phyloP scores from a whole-genome alignment of 1,139 yeast species.

The Zygoascus sp. region DNA sequence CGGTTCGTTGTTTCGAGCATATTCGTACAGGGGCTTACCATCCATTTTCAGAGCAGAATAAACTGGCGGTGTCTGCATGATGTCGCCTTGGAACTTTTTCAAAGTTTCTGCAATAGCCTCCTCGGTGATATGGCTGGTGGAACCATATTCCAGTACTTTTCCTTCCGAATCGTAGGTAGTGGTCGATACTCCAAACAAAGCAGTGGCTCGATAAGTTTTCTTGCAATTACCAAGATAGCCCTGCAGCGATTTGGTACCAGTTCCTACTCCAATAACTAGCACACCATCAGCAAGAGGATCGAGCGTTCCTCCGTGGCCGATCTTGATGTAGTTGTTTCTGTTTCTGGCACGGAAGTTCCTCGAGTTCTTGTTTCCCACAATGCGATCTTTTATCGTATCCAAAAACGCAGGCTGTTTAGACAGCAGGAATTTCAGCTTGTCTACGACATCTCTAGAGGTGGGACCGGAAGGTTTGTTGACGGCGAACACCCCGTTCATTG shows the following conservation, averaged over 20 bases:
- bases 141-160: slow-evolving; percentile 57
- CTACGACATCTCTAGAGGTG: slow-evolving; percentile 71
- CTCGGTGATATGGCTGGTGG: slow-evolving; percentile 53
- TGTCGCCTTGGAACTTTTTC: slow-evolving; percentile 65
- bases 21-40: slow-evolving; percentile 91
- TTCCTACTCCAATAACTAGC: slow-evolving; percentile 81
- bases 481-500: slow-evolving; percentile 72
- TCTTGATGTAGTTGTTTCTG: slow-evolving; percentile 58
- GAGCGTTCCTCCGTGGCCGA: slow-evolving; percentile 98
- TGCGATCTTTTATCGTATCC: slow-evolving; percentile 44
- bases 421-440: slow-evolving; percentile 58
- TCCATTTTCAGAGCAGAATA: slow-evolving; percentile 91
- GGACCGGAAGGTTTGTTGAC: slow-evolving; percentile 83
- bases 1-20: slow-evolving; percentile 85
- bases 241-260: slow-evolving; percentile 78
- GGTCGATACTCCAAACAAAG: slow-evolving; percentile 83
- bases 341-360: slow-evolving; percentile 40
- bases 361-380: slow-evolving; percentile 22
- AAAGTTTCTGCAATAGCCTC: slow-evolving; percentile 50
- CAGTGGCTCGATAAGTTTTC: slow-evolving; percentile 76
- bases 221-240: slow-evolving; percentile 59
- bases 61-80: slow-evolving; percentile 90
- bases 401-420: slow-evolving; percentile 58
- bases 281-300: slow-evolving; percentile 96
- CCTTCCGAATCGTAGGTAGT: slow-evolving; percentile 96